phyloP scores from a whole-genome alignment of 2,329 filamentous ascomycete genomes.

The Fusarium sp. region DNA sequence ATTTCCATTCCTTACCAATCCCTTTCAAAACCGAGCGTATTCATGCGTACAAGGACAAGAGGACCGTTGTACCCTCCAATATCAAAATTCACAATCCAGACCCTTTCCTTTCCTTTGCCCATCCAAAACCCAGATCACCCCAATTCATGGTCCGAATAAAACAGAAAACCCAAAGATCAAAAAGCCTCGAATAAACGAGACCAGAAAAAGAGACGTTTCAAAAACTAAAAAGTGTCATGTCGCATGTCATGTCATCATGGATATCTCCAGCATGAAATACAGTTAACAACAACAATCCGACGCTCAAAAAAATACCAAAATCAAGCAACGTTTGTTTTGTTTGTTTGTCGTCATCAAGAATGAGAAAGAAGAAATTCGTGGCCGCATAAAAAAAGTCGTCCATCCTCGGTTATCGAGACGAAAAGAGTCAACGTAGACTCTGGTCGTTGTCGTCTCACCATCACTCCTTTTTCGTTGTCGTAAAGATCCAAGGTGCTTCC shows the following conservation, averaged over 20 bases:
- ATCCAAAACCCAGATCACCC: constrained; percentile 2
- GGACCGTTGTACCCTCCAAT: constrained; percentile 3
- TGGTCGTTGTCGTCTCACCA: constrained; percentile 16
- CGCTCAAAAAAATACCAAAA: constrained; percentile 23
- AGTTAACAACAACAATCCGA: constrained; percentile 25
- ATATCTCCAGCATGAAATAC: constrained; percentile 34
- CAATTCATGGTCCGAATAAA: constrained; percentile 8
- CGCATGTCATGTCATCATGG: constrained; percentile 40
- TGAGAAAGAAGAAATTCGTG: constrained; percentile 34
- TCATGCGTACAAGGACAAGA: constrained; percentile 6
- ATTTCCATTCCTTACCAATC: background rate
- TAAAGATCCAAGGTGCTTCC: constrained; percentile 20
- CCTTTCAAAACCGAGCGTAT: background rate
- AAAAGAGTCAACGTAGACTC: constrained; percentile 6
- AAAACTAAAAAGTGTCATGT: constrained; percentile 31
- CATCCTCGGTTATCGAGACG: constrained; percentile 19
- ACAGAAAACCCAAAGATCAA: background rate
- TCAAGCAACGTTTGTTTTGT: constrained; percentile 13
- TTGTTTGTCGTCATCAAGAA: constrained; percentile 19
- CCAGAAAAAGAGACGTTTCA: constrained; percentile 18
- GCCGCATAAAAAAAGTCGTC: constrained; percentile 30
- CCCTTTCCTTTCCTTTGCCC: background rate
- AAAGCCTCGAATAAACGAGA: background rate
- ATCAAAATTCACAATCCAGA: constrained; percentile 2
- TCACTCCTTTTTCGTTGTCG: constrained; percentile 21